Percentiles rank a stretch among this genome's conserved stretches.
Conservation (phyloP, 2,329 filamentous ascomycete genomes). For the Penicillium sp. region DNA sequence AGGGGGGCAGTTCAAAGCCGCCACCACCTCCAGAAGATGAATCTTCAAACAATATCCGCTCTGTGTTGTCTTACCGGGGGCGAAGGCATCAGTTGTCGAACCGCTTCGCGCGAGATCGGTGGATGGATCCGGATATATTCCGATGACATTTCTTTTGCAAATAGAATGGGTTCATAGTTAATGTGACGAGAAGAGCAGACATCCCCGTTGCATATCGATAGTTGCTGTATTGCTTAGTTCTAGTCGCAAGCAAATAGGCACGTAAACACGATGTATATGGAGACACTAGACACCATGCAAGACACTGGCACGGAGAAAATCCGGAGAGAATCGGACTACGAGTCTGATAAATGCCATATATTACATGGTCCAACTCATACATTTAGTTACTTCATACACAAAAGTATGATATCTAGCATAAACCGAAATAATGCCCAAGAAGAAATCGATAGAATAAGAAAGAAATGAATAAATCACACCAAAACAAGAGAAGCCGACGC, state of each 20-base stretch:
- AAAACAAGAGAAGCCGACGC: background rate
- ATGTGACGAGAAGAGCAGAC: background rate
- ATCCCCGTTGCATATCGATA: background rate
- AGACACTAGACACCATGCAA: background rate
- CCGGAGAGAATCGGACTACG: background rate
- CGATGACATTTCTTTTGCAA: constrained; percentile 23
- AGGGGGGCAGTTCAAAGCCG: constrained; percentile 35
- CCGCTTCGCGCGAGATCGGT: constrained; percentile 27
- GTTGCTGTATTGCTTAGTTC: background rate
- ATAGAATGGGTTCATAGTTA: constrained; percentile 14
- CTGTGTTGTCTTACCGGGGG: constrained; percentile 20
- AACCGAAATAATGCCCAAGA: background rate
- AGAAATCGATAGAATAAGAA: background rate
- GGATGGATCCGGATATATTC: constrained; percentile 36
- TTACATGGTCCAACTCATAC: background rate
- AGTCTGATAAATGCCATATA: background rate
- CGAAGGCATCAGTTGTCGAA: constrained; percentile 21
- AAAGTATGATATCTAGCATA: background rate
- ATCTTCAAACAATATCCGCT: constrained; percentile 22
- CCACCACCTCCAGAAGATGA: constrained; percentile 24
- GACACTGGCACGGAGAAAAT: background rate
- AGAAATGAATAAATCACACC: background rate
- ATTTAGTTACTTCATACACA: background rate
- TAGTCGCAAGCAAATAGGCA: background rate
- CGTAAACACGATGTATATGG: background rate